Evolutionary conservation across 768 basidiomycete species (phyloP), one percentile per base, ranked within the genome.

Genomic region (Dacryopinax spathularia): DNA sequence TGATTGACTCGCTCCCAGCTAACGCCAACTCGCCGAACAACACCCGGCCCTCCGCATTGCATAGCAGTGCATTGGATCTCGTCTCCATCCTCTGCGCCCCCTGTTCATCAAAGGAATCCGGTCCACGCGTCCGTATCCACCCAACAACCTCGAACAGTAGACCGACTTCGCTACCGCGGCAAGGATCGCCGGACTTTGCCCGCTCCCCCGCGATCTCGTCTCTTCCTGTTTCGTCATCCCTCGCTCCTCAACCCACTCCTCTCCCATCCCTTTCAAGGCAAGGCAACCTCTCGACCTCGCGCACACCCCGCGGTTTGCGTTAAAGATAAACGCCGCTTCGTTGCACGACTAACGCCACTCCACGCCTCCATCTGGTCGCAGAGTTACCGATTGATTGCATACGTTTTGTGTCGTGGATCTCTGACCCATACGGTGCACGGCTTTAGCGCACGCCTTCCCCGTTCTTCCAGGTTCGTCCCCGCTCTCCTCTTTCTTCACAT

Each of bases 391-490:
- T n/a, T n/a, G 36, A 37, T 37, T 37, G n/a, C n/a, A 37, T n/a
- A 37, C 36, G 10, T 10, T 37, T 10, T n/a, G 36, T 37, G 36
- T 37, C 12, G 36, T 37, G 36, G n/a, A n/a, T n/a, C n/a, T n/a
- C n/a, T 37, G 36, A 37, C 10, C 36, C 12, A 10, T 10, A n/a
- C 12, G 10, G n/a, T 37, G 12, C 48, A 56, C 48, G 48, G 25
- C 48, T 56, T 22, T 56, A 29, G 25, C 3, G 25, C 48, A 13
- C 48, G 48, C 13, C 31, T 56, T 29, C 48, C 48, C 31, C 48
- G 48, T 29, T n/a, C 10, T 56, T 56, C 48, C 48, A 56, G 48
- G 48, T 56, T 64, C 60, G 66, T 64, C 31, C 60, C 63, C 48
- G 39, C 44, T 15, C 64, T 64, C 34, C 35, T 62, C 29, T 18